Base-by-base conservation (phyloP, 2,329 filamentous ascomycete genomes). In the Elsinoe ampelina region DNA sequence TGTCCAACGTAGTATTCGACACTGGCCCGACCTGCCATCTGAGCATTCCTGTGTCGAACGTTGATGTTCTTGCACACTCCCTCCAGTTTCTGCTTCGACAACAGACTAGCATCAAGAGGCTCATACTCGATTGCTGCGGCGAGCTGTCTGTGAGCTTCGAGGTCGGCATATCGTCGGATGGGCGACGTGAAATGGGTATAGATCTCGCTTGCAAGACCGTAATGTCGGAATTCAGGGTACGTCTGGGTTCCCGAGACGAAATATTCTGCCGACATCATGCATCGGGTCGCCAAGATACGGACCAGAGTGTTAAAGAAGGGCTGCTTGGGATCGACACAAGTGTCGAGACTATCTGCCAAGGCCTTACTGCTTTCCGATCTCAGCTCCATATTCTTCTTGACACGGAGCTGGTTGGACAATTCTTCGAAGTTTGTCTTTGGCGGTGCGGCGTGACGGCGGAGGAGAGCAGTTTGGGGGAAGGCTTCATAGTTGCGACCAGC, bases 241-340 rank as follows among this genome's bases (percentile, higher is more conserved):
- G 91, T 83, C 70, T 96, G 90, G 5, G 90, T 91, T 59, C 93
- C 93, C 0, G 92, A 88, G 73, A 88, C 93, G 73, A 98, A 98
- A 74, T 98, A 98, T 73, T 98, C 93, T 60, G 93, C 93, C 55
- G 89, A 93, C 79, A 95, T 95, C 93, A 98, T 98, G 80, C 93
- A 98, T 19, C 93, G 86, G 7, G 93, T 98, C 8, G 93, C 93
- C 76, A 98, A 87, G 73, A 98, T 95, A 68, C 93, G 89, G 64
- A 98, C 86, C 20, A 98, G 83, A 1, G 92, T 98, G 79, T 98
- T 98, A 81, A 98, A 97, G 77, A 96, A 98, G 26, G 92, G 89
- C 65, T 97, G 88, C 8, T 76, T 69, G 0, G 83, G 73, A 67
- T 96, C 91, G 48, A 86, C 78, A 69, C 93, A 98, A 34, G 73